phyloP scores from a whole-genome alignment of 495 filamentous ascomycete genomes.

The Aspergillus bertholletiae region DNA sequence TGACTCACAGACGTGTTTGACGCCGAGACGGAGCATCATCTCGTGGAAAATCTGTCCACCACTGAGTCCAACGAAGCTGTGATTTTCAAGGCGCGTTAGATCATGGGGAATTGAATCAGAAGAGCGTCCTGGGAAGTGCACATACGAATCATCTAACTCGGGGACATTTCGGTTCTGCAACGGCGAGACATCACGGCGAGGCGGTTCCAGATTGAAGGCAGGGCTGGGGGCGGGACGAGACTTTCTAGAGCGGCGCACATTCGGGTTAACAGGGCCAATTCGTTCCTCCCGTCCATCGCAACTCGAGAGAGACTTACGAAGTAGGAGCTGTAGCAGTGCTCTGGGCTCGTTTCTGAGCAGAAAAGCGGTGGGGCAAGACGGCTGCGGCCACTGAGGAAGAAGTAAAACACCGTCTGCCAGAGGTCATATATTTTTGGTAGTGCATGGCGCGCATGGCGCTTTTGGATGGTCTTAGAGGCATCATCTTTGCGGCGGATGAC shows the following conservation, averaged over 20 bases:
- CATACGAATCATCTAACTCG: conserved; percentile 71
- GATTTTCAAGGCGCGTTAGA: conserved; percentile 5
- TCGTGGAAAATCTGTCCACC: conserved; percentile 98
- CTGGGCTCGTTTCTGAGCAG: conserved; percentile 43
- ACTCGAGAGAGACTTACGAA: conserved; percentile 41
- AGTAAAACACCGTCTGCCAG: conserved; percentile 38
- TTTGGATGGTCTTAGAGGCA: conserved; percentile 48
- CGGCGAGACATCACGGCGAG: conserved; percentile 65
- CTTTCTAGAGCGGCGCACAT: conserved; percentile 20
- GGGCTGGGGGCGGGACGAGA: conserved; percentile 61
- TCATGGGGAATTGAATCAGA: conserved; percentile 5
- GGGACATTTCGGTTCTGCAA: conserved; percentile 56
- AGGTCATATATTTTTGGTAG: conserved; percentile 37
- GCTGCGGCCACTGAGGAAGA: conserved; percentile 38
- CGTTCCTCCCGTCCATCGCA: no score
- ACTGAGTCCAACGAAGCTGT: conserved; percentile 86
- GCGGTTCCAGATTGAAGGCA: conserved; percentile 63
- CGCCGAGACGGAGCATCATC: conserved; percentile 92
- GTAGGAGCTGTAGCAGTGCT: conserved; percentile 46
- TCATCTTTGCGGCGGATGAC: conserved; percentile 40
- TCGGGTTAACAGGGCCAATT: background rate
- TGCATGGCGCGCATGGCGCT: conserved; percentile 44
- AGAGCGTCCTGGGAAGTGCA: conserved; percentile 3
- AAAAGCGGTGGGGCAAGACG: conserved; percentile 45
- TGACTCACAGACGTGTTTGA: conserved; percentile 86